A percentile compares a stretch with the other conserved stretches of the same genome.
These are phyloP conservation scores for Leavenworthia alabamica DNA, from an alignment of 345 rosid genomes.

Conservation along the genomic window DNA sequence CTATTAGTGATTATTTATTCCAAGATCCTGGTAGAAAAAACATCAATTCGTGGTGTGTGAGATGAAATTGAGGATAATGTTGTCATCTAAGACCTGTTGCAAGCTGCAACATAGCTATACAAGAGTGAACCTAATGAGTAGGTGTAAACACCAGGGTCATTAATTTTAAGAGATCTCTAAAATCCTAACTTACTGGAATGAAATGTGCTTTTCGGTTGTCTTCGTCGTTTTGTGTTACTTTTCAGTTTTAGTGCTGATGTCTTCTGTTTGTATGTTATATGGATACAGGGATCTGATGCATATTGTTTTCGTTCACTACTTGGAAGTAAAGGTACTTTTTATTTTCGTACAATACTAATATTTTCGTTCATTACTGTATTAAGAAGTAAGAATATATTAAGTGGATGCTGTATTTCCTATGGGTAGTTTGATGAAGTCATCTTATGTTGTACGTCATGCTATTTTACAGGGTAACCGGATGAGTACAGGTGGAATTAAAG, in stretches of 20 bases:
- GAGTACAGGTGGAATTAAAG: constrained; percentile 42
- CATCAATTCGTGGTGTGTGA: background rate
- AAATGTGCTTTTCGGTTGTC: constrained; percentile 1
- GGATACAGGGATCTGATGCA: constrained; percentile 72
- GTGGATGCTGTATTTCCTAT: background rate
- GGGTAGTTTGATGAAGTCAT: constrained; percentile 4
- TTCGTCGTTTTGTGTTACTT: constrained; percentile 4
- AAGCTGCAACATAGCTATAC: background rate
- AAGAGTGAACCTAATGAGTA: background rate
- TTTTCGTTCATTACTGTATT: no score
- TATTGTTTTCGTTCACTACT: constrained; percentile 90
- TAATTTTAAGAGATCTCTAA: background rate
- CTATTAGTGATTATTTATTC: no score
- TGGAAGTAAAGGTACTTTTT: constrained; percentile 73
- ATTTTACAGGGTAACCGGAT: constrained; percentile 56
- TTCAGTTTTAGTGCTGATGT: constrained; percentile 5
- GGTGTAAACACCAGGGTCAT: background rate
- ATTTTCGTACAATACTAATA: background rate
- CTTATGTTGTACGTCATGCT: background rate
- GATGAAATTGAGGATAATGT: background rate
- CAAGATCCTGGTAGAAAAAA: background rate
- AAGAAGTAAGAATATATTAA: background rate
- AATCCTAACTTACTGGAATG: background rate
- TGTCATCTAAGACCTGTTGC: background rate
- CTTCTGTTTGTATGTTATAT: background rate